phyloP scores from a whole-genome alignment of 2,329 filamentous ascomycete genomes.

The Exophiala dermatitidis region DNA sequence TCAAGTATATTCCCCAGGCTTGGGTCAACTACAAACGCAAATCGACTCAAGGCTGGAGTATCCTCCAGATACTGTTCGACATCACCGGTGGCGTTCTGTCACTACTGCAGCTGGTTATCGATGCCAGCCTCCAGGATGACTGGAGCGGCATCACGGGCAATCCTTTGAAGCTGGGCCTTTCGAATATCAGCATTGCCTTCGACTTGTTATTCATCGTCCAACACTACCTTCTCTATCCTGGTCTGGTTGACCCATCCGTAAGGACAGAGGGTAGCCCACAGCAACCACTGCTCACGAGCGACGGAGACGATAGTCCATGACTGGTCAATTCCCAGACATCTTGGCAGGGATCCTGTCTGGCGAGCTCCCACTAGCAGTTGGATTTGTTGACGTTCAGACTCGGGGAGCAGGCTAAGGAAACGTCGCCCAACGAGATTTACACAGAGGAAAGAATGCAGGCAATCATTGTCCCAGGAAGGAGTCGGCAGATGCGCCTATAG shows the following conservation, averaged over 20 bases:
- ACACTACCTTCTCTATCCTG: slow-evolving; percentile 72
- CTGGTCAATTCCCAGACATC: too few species aligned
- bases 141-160: slow-evolving; percentile 91
- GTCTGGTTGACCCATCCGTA: slow-evolving; percentile 18
- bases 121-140: slow-evolving; percentile 74
- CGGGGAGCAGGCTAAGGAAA: background rate
- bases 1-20: slow-evolving; percentile 90
- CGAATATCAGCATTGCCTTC: slow-evolving; percentile 79
- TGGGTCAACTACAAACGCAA: slow-evolving; percentile 74
- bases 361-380: too few species aligned
- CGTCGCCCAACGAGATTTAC: too few species aligned
- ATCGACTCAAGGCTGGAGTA: slow-evolving; percentile 83
- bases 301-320: background rate
- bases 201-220: slow-evolving; percentile 80
- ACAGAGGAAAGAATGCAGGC: too few species aligned
- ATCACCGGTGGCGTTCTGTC: slow-evolving; percentile 74
- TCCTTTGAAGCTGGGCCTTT: slow-evolving; percentile 79
- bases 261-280: slow-evolving; percentile 8
- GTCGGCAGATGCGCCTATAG: too few species aligned
- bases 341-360: too few species aligned
- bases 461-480: too few species aligned
- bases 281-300: slow-evolving; percentile 10
- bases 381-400: background rate
- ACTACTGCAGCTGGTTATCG: slow-evolving; percentile 71
- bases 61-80: slow-evolving; percentile 76